phyloP scores from a whole-genome alignment of 345 rosid genomes.

The Clarkia xantiana region DNA sequence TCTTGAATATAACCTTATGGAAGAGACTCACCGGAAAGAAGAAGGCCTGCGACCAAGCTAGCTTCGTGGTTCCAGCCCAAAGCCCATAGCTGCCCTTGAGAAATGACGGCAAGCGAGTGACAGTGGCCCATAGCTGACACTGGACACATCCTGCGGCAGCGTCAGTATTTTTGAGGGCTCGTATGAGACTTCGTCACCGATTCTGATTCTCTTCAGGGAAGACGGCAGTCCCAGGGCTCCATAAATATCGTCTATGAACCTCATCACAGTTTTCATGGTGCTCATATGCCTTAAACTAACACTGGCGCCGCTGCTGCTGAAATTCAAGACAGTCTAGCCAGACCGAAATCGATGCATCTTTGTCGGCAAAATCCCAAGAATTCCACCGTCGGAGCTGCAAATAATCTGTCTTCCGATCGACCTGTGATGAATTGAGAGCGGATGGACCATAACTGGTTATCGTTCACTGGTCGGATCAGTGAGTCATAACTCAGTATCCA shows the following conservation, averaged over 20 bases:
- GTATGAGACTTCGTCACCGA: constrained; percentile 46
- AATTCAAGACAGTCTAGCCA: too few species aligned
- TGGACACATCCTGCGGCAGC: constrained; percentile 42
- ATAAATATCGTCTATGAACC: constrained; percentile 77
- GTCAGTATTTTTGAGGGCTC: constrained; percentile 42
- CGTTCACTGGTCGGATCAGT: too few species aligned
- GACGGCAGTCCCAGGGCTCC: constrained; percentile 69
- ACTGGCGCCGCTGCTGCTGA: too few species aligned
- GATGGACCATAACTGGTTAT: too few species aligned
- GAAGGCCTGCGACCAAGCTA: constrained; percentile 47
- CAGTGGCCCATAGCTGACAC: constrained; percentile 61
- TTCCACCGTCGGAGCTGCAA: too few species aligned
- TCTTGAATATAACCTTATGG: too few species aligned
- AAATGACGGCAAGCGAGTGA: constrained; percentile 83
- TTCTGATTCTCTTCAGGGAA: constrained; percentile 21
- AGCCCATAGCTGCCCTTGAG: constrained; percentile 57
- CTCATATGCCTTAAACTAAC: too few species aligned
- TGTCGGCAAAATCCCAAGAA: too few species aligned
- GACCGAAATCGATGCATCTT: too few species aligned
- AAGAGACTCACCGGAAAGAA: constrained; percentile 18
- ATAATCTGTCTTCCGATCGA: too few species aligned
- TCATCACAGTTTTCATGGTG: constrained; percentile 30
- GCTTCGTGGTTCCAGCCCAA: constrained; percentile 85
- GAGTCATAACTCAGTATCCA: too few species aligned
- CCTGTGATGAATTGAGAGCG: too few species aligned